Evolutionary conservation across 1,284 basidiomycete genomes (phyloP).

Genomic region (Ganoderma leucocontextum): DNA sequence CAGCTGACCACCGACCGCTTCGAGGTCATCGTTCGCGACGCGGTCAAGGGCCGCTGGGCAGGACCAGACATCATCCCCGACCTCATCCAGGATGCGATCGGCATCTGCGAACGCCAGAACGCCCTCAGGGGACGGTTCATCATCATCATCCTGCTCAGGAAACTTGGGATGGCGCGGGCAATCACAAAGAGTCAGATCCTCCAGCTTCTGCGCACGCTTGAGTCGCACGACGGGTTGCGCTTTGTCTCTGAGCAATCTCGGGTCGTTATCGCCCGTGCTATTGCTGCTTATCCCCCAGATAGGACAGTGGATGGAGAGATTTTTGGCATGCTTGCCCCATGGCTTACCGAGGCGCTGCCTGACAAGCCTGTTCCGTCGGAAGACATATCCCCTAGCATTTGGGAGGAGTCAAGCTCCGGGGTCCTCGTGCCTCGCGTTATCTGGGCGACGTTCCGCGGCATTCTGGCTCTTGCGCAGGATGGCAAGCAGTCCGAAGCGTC

Average conservation of each 20-base stretch:
- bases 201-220: constrained; percentile 19
- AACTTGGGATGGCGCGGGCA: constrained; percentile 5
- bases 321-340: constrained; percentile 12
- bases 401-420: constrained; percentile 14
- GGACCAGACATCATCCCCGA: constrained; percentile 3
- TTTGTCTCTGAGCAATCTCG: constrained; percentile 11
- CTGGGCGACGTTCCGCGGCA: constrained; percentile 33
- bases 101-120: constrained; percentile 10
- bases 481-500: constrained; percentile 30
- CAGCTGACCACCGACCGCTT: constrained; percentile 2
- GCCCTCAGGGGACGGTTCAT: constrained; percentile 4
- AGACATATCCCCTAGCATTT: not conserved
- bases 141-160: constrained; percentile 18
- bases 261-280: constrained; percentile 2
- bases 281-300: constrained; percentile 13
- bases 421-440: constrained; percentile 20
- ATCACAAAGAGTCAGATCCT: constrained; percentile 22
- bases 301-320: constrained; percentile 19
- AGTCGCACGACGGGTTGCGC: constrained; percentile 10
- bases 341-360: constrained; percentile 15
- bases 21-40: not conserved
- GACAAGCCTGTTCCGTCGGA: not conserved
- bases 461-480: constrained; percentile 25
- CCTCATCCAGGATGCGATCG: constrained; percentile 22
- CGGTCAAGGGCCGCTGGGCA: not conserved